phyloP scores from a whole-genome alignment of 2,329 filamentous ascomycete species.

The Hymenoscyphus albidus region DNA sequence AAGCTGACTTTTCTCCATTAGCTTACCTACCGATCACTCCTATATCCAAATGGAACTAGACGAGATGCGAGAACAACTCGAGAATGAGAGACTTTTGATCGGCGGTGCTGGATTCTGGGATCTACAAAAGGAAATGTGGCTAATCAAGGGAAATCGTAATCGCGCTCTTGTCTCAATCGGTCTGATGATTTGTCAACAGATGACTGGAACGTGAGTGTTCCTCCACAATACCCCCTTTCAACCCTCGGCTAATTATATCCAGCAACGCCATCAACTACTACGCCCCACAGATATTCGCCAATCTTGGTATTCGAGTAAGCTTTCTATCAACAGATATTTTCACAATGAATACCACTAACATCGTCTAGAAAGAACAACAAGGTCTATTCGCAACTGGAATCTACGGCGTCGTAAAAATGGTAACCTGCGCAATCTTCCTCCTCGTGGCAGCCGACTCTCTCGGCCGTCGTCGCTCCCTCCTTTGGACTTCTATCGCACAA shows the following conservation, averaged over 20 bases:
- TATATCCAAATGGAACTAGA: conserved; percentile 51
- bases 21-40: conserved; percentile 49
- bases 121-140: conserved; percentile 60
- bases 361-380: conserved; percentile 44
- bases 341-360: neutral
- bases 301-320: conserved; percentile 53
- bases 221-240: neutral
- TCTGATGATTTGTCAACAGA: conserved; percentile 60
- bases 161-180: conserved; percentile 62
- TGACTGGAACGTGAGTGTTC: conserved; percentile 51
- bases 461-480: conserved; percentile 55
- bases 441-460: conserved; percentile 66
- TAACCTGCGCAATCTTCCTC: conserved; percentile 60
- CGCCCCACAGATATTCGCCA: conserved; percentile 64
- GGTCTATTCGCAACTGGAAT: conserved; percentile 70
- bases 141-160: conserved; percentile 55
- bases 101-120: conserved; percentile 47
- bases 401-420: conserved; percentile 69
- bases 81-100: conserved; percentile 47
- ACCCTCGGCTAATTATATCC: neutral
- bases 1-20: conserved; percentile 1
- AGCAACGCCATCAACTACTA: conserved; percentile 51
- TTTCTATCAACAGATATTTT: conserved; percentile 7
- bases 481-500: conserved; percentile 63
- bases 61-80: conserved; percentile 43